A percentile compares a stretch with the other conserved stretches of the same genome.
These are phyloP conservation scores for Physcomitrium patens DNA, from an alignment of 225 moss, liverwort and hornwort genomes.

Conservation along the genomic window DNA sequence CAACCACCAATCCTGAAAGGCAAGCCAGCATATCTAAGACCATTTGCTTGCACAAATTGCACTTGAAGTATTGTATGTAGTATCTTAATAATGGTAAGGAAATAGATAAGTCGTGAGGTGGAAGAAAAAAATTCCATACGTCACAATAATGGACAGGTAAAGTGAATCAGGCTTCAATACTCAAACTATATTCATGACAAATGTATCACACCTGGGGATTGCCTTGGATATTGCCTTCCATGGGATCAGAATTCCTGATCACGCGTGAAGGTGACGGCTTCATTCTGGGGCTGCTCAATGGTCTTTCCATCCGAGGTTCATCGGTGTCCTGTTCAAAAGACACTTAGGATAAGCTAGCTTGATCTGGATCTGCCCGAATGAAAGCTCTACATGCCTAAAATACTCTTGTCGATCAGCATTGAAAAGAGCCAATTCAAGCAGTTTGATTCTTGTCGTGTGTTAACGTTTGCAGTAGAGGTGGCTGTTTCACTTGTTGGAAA, in stretches of 20 bases:
- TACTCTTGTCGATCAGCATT: slow-evolving; percentile 7
- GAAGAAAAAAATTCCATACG: not conserved
- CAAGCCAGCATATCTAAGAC: not conserved
- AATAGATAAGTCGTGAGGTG: not conserved
- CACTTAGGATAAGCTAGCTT: slow-evolving; percentile 13
- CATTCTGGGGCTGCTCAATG: slow-evolving; percentile 3
- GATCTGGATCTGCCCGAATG: not conserved
- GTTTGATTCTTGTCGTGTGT: not conserved
- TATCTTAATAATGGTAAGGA: not conserved
- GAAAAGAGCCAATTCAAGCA: not conserved
- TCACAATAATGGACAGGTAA: not conserved
- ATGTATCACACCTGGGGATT: slow-evolving; percentile 27
- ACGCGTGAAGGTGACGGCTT: slow-evolving; percentile 1
- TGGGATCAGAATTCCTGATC: slow-evolving; percentile 20
- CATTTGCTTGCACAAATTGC: not conserved
- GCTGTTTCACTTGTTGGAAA: not conserved
- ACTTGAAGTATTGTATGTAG: not conserved
- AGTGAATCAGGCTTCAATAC: not conserved
- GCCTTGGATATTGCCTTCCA: not conserved
- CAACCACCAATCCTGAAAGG: slow-evolving; percentile 43
- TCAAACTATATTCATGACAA: not conserved
- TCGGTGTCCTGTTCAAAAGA: slow-evolving; percentile 23
- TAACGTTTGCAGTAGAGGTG: not conserved
- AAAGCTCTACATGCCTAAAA: slow-evolving; percentile 11
- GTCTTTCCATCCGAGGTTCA: not conserved